These are phyloP conservation scores for Candida easanensis DNA, from an alignment of 805 yeast genomes.

Conservation along the genomic window DNA sequence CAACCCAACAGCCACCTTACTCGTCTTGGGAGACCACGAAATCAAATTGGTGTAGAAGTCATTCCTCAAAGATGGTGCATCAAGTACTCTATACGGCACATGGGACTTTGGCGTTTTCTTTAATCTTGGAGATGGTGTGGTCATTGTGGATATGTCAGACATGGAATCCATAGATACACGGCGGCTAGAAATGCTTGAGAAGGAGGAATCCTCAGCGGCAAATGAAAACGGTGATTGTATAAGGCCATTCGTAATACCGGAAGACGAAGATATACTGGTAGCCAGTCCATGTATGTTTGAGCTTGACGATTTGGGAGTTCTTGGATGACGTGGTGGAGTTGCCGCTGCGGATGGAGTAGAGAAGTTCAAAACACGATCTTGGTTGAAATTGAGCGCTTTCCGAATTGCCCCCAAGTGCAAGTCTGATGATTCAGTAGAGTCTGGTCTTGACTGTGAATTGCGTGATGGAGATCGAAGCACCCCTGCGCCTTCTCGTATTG, in stretches of 20 bases:
- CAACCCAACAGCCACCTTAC: constrained; percentile 64
- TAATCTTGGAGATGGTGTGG: constrained; percentile 6
- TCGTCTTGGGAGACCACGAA: constrained; percentile 59
- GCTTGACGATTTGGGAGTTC: neutral
- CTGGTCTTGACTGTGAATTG: neutral
- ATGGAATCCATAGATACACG: constrained; percentile 8
- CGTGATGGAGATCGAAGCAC: neutral
- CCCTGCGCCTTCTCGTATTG: constrained; percentile 16
- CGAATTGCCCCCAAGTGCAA: constrained; percentile 42
- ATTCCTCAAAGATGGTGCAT: constrained; percentile 69
- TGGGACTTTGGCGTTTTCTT: constrained; percentile 33
- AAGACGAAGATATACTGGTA: neutral
- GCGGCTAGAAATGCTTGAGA: constrained; percentile 4
- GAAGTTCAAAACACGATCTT: constrained; percentile 41
- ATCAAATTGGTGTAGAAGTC: constrained; percentile 77
- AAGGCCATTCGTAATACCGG: too few relatives aligned
- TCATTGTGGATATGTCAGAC: constrained; percentile 14
- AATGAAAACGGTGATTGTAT: neutral
- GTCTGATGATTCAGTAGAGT: constrained; percentile 2
- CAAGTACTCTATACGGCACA: constrained; percentile 50
- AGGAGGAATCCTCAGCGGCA: constrained; percentile 3
- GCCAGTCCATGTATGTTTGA: neutral
- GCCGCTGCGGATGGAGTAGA: constrained; percentile 7
- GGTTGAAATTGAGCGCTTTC: constrained; percentile 46
- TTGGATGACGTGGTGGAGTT: constrained; percentile 3